Percentiles rank a stretch among this genome's conserved stretches.
Evolutionary conservation across 192 early-diverging fungal species (phyloP).

Genomic region (Coemansia sp.): DNA sequence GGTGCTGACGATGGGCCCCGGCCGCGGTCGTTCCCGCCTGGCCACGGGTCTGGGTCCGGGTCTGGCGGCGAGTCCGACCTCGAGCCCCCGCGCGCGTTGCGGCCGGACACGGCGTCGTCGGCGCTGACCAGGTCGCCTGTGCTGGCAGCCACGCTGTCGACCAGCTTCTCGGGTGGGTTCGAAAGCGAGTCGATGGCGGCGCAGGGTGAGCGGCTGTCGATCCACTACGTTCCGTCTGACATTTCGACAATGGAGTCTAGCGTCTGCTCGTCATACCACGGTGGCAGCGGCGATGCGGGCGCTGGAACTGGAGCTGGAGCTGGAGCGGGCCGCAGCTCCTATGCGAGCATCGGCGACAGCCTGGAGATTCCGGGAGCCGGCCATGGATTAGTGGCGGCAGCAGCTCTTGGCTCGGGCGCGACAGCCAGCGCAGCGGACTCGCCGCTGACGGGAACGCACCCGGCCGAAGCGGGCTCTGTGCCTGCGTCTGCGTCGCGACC

Average conservation of each 20-base stretch:
- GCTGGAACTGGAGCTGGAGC: conserved; percentile 23
- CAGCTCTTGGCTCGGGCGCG: background rate
- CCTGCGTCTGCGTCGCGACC: background rate
- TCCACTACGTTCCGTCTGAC: conserved; percentile 44
- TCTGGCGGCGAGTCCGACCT: conserved; percentile 3
- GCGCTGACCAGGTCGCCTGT: conserved; percentile 16
- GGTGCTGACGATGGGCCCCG: background rate
- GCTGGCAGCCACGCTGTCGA: conserved; percentile 42
- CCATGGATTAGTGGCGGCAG: background rate
- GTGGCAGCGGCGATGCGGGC: conserved; percentile 15
- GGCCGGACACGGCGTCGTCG: background rate
- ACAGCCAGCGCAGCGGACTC: background rate
- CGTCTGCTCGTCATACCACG: conserved; percentile 43
- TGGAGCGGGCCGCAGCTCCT: conserved; percentile 37
- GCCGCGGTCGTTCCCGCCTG: conserved; percentile 1
- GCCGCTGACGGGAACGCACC: conserved; percentile 9
- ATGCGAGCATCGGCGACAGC: conserved; percentile 22
- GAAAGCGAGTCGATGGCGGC: conserved; percentile 19
- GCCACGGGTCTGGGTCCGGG: background rate
- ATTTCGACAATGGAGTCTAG: conserved; percentile 54
- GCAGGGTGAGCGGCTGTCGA: conserved; percentile 27
- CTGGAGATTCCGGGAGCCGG: background rate
- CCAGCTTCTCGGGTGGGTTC: conserved; percentile 31
- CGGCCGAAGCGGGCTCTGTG: background rate
- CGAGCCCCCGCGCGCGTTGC: conserved; percentile 7